Evolutionary conservation across 2,329 filamentous ascomycete genomes (phyloP).

Genomic region (Phoma herbarum): DNA sequence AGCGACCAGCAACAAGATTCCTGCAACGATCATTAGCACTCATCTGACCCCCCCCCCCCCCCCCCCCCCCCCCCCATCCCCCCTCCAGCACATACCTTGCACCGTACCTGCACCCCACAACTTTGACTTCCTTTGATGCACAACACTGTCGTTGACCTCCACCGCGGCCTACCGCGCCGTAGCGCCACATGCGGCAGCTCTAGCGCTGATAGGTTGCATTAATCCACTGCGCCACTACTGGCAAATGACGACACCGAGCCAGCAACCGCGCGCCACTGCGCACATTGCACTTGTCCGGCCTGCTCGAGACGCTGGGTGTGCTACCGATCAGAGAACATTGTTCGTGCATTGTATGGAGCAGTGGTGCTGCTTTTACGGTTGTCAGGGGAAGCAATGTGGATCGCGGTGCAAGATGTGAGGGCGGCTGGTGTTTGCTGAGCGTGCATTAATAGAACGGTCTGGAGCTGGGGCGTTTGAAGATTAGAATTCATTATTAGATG

Average conservation of each 20-base stretch:
- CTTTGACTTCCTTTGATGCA: background rate
- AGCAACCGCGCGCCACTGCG: constrained; percentile 9
- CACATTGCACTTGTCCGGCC: constrained; percentile 2
- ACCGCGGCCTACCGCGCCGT: background rate
- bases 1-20: background rate
- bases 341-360: no score
- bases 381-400: background rate
- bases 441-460: background rate
- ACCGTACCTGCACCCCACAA: background rate
- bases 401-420: background rate
- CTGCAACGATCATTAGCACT: background rate
- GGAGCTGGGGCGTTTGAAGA: background rate
- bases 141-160: constrained; percentile 1
- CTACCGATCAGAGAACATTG: background rate
- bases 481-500: constrained; percentile 18
- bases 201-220: constrained; percentile 16
- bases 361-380: background rate
- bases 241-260: constrained; percentile 14
- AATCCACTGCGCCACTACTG: constrained; percentile 8
- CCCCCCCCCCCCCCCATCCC: no score
- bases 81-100: background rate
- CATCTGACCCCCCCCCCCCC: no score
- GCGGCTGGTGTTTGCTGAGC: background rate
- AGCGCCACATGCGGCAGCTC: constrained; percentile 3
- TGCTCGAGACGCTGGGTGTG: background rate